Percentiles rank a stretch among this genome's conserved stretches.
Evolutionary conservation across 768 basidiomycete species (phyloP).

Genomic region (Lyophyllum semitale): DNA sequence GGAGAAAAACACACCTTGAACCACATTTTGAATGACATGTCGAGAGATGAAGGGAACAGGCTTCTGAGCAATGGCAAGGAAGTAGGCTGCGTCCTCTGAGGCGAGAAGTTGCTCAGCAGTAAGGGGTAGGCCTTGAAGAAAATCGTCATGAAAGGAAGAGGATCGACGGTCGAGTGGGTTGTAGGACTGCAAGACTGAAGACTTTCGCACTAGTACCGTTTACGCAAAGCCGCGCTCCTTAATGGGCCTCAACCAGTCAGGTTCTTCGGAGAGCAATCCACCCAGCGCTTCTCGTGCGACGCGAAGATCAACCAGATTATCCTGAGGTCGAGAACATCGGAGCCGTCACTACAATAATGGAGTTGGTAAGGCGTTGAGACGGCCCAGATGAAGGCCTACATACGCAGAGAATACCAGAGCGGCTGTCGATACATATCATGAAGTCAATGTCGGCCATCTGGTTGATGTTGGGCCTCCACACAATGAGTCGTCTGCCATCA

Average conservation of each 20-base stretch:
- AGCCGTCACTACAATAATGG: no score
- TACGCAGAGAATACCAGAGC: no score
- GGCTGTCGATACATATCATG: no score
- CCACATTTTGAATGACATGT: constrained; percentile 95
- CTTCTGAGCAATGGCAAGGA: constrained; percentile 96
- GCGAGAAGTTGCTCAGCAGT: constrained; percentile 87
- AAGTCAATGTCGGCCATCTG: no score
- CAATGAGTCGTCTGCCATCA: no score
- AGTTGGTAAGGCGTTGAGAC: no score
- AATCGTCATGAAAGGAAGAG: constrained; percentile 67
- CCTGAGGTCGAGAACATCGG: constrained; percentile 81
- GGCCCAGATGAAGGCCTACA: no score
- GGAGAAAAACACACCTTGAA: constrained; percentile 71
- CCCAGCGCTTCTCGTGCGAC: constrained; percentile 87
- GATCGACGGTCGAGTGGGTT: constrained; percentile 81
- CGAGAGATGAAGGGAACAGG: constrained; percentile 98
- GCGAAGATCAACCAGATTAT: constrained; percentile 96
- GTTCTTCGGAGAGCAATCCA: constrained; percentile 89
- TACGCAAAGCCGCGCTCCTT: constrained; percentile 93
- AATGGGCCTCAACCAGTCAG: constrained; percentile 94
- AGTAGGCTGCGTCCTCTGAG: constrained; percentile 92
- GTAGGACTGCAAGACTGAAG: constrained; percentile 84
- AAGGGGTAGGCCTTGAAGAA: constrained; percentile 87
- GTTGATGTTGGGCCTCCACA: no score
- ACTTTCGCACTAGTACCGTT: constrained; percentile 73